Base-by-base conservation (phyloP, 2,329 filamentous ascomycete species). In the Pseudocercospora macadamiae region DNA sequence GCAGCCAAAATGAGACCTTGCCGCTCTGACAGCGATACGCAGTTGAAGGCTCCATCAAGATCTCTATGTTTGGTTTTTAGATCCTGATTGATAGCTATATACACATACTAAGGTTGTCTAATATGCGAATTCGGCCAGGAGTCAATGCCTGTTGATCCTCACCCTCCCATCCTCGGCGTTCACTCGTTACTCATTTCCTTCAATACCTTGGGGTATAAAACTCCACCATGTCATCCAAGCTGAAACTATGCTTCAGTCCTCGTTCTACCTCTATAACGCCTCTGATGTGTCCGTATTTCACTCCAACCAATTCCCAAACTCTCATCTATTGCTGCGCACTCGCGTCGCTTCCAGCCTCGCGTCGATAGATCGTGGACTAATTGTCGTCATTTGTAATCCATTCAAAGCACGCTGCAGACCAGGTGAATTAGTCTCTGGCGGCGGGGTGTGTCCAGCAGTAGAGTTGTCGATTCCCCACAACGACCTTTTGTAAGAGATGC, bases 401-500 rank as follows among this genome's bases (percentile, higher is more conserved):
- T 42, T 62, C 26, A 63, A 34, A 12, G 54, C 53, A 23, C 54
- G 32, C 25, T 49, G 54, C 10, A 64, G 25, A 14, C 62, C 62
- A 16, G 62, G 64, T 23, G 58, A 61, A 18, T 47, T 26, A 14
- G 19, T 18, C 23, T 47, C 45, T 10, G 62, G 62, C 14, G 56
- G 55, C 3, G 45, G 55, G 3, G 53, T 51, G 16, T 53, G 51
- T 16, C 51, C 51, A 8, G 36, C 36, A 8, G 51, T 55, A 32
- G 47, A 49, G 28, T 28, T 49, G 23, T 63, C 61, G 19, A 4
- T 49, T 10, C 30, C 19, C 37, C 55, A 56, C 42, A 62, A 60
- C 14, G 53, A 64, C 8, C 55, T 55, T 42, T 66, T 66, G 58
- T 58, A 64, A 3, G 62, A 55, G 4, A 63, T 61, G 52, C 64